Percentiles rank a stretch among this genome's conserved stretches.
phyloP scores from a whole-genome alignment of 441 rosid genomes.

The Arabidopsis lyrata region DNA sequence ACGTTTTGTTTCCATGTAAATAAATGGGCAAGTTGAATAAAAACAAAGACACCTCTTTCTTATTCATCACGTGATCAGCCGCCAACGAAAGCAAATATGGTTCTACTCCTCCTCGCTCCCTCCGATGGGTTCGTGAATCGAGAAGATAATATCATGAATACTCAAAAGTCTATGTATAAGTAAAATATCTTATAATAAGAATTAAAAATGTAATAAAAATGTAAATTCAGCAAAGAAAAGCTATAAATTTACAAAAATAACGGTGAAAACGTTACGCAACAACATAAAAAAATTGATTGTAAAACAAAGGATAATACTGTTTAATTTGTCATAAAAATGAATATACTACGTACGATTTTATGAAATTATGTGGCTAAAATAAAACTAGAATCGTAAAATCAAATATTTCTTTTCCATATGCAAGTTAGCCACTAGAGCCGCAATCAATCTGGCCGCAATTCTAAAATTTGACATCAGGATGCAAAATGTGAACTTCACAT shows the following conservation, averaged over 20 bases:
- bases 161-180: too few relatives aligned
- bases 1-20: neutral
- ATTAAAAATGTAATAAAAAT: too few relatives aligned
- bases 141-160: slow-evolving; percentile 7
- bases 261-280: too few relatives aligned
- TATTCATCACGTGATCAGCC: slow-evolving; percentile 34
- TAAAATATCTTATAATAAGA: too few relatives aligned
- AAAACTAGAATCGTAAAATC: neutral
- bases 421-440: neutral
- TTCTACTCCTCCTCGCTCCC: neutral
- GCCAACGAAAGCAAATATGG: slow-evolving; percentile 22
- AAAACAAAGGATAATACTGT: too few relatives aligned
- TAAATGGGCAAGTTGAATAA: neutral
- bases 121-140: neutral
- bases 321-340: too few relatives aligned
- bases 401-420: neutral
- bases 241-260: too few relatives aligned
- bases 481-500: slow-evolving; percentile 21
- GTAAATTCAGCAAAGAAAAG: too few relatives aligned
- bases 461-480: slow-evolving; percentile 10
- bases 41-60: slow-evolving; percentile 18
- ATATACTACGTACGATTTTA: too few relatives aligned
- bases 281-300: too few relatives aligned
- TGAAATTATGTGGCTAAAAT: neutral
- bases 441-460: neutral